Evolutionary conservation across 805 yeast genomes (phyloP), one percentile per base, ranked within the genome.

Genomic region (Candida patagonica): DNA sequence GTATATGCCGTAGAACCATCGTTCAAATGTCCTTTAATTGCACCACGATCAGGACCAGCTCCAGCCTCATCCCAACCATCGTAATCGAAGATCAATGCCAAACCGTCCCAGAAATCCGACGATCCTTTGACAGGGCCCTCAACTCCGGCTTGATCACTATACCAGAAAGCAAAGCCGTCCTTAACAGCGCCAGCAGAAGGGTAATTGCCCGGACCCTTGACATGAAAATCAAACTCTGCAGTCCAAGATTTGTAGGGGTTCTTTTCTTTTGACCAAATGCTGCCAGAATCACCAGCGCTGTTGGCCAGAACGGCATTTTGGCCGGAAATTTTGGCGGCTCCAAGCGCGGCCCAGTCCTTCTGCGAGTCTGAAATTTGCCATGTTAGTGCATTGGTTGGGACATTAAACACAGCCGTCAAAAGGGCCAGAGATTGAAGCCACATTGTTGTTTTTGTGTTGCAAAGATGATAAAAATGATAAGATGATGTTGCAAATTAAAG

Each of bases 11-110:
- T 41, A 9, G 56, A 27, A 12, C 67, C 67, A 37, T 65, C 68
- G 40, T 62, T 64, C 22, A 63, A 47, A 49, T 64, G 67, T 15
- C 65, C 69, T 6, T 66, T 55, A 17, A 61, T 47, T 17, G 61
- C 51, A 6, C 51, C 53, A 6, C 49, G 50, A n/a, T 39, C 48
- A 5, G 35, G 40, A 17, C 41, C 44, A 10, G 37, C 41, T 10
- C 42, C 44, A 23, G 43, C 37, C 25, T 40, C 47, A 31, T 42
- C 49, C 47, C 50, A 47, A 13, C 55, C 59, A 35, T 48, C 44
- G n/a, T 58, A 50, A 47, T 64, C 68, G 23, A 64, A 45, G 42
- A 61, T 50, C n/a, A 64, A 39, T 5, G 62, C 68, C 30, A 64
- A 47, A 2, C 69, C 69, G 42, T 63, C 66, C 66, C 66, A 64